Base-by-base conservation (phyloP, 192 early-diverging fungal species). In the Paraglomus occultum region DNA sequence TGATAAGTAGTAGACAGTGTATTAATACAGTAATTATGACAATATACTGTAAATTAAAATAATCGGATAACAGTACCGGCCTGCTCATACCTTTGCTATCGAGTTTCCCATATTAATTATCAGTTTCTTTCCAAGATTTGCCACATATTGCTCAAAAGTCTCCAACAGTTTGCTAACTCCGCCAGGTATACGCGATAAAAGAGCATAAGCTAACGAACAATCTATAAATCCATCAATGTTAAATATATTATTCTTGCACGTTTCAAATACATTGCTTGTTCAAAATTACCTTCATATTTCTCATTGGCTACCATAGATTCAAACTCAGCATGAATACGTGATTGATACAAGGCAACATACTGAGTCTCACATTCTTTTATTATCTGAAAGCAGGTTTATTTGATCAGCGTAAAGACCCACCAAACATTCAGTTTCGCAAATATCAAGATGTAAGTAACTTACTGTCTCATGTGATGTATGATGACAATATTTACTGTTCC, bases 351-450 rank as follows among this genome's bases (percentile, higher is more conserved):
- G 1, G 87, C 74, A 38, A 93, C 83, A 67, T 89, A 95, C 64
- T 92, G 88, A 3, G 79, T 75, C 71, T 92, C 89, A 62, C 86
- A 92, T 71, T 90, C 90, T 73, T 81, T 83, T 14, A 90, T 73
- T 50, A 88, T 65, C 84, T 87, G 72, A 3, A 31, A 31, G 31
- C 31, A 3, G 31, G n/a, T n/a, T 31, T 31, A 31, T 17, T 51
- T 51, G 51, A 3, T 15, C 18, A 17, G 18, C 51, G 15, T 18
- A 4, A 47, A 1, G 8, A 10, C 4, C 44, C 40, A n/a, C 15
- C 44, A 23, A 15, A 58, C 14, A 51, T 54, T 1, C 8, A 12
- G 11, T 51, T 23, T 11, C 17, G 20, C 1, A 9, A 17, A 23
- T 38, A 1, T 54, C 11, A 45, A 50, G 31, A 45, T 31, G 8